Evolutionary conservation across 202 grass and related monocot genomes (phyloP).

Genomic region (Carex arenaria): DNA sequence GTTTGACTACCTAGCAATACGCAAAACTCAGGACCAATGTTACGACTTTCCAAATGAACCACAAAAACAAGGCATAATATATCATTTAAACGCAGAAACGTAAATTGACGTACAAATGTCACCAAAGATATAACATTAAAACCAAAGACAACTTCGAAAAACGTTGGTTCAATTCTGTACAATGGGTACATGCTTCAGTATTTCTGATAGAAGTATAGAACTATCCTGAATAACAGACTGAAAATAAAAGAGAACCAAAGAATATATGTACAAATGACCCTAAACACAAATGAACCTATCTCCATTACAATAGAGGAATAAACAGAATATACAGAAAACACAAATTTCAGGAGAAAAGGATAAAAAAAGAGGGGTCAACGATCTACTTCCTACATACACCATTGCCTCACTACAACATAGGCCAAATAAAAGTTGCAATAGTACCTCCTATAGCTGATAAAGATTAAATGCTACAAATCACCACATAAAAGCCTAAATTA

Average conservation of each 20-base stretch:
- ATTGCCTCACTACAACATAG: constrained; percentile 15
- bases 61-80: no score
- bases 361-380: not conserved
- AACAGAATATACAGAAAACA: constrained; percentile 19
- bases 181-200: not conserved
- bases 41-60: not conserved
- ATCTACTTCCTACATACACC: constrained; percentile 15
- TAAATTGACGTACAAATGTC: not conserved
- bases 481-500: constrained; percentile 29
- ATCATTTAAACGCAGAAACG: not conserved
- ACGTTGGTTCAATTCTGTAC: not conserved
- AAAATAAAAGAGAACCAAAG: not conserved
- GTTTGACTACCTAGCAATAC: not conserved
- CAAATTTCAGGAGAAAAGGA: not conserved
- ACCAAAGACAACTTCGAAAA: not conserved
- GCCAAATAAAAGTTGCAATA: constrained; percentile 8
- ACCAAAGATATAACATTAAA: not conserved
- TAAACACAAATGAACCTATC: not conserved
- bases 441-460: not conserved
- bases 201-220: not conserved
- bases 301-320: not conserved
- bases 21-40: not conserved
- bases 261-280: not conserved
- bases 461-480: constrained; percentile 21
- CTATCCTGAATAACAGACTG: not conserved